A percentile compares a stretch with the other conserved stretches of the same genome.
These are phyloP conservation scores for Suhomyces sp. DNA, from an alignment of 805 yeast species.

Conservation along the genomic window DNA sequence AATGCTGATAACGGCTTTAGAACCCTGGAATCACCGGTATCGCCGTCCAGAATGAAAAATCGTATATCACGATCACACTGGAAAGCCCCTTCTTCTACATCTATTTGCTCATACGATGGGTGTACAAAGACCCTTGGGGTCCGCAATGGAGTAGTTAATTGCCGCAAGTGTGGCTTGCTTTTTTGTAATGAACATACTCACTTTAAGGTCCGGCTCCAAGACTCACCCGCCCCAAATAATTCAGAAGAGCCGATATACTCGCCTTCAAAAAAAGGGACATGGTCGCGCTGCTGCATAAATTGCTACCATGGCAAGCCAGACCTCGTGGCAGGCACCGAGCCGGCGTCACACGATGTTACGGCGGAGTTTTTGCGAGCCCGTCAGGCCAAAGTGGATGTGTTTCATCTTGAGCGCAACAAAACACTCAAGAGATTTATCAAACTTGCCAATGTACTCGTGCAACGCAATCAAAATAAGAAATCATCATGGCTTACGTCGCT, in stretches of 20 bases:
- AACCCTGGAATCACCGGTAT: not conserved
- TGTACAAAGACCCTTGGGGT: slow-evolving; percentile 47
- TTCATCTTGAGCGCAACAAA: slow-evolving; percentile 51
- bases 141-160: slow-evolving; percentile 60
- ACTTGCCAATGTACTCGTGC: slow-evolving; percentile 31
- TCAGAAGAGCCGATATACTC: slow-evolving; percentile 17
- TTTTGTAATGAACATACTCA: slow-evolving; percentile 65
- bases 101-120: slow-evolving; percentile 36
- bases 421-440: slow-evolving; percentile 57
- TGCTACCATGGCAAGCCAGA: slow-evolving; percentile 62
- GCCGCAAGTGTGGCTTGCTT: slow-evolving; percentile 73
- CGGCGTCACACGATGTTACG: slow-evolving; percentile 43
- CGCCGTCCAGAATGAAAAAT: slow-evolving; percentile 14
- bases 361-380: slow-evolving; percentile 41
- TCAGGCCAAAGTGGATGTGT: slow-evolving; percentile 42
- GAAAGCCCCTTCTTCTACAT: slow-evolving; percentile 45
- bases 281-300: slow-evolving; percentile 65
- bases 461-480: slow-evolving; percentile 10
- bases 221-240: not conserved
- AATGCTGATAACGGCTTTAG: not conserved
- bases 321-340: slow-evolving; percentile 44
- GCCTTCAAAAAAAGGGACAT: slow-evolving; percentile 44
- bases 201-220: slow-evolving; percentile 34
- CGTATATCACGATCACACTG: slow-evolving; percentile 52
- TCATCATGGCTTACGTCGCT: not conserved